Percentiles rank a stretch among this genome's conserved stretches.
Conservation (phyloP, 768 basidiomycete species). For the Inosperma sp. region DNA sequence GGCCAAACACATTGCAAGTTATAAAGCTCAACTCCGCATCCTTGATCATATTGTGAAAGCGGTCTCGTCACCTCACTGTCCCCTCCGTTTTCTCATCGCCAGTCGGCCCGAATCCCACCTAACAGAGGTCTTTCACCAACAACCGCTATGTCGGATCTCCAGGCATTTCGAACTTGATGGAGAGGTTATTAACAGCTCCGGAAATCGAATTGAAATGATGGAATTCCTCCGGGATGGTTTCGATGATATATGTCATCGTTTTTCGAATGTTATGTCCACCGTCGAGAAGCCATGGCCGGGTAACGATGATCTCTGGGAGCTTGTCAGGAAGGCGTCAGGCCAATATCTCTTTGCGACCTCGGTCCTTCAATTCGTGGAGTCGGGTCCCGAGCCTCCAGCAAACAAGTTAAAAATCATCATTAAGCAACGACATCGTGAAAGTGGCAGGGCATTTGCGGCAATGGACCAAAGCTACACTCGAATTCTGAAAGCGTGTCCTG, state of each 20-base stretch:
- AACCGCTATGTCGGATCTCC: slow-evolving; percentile 2
- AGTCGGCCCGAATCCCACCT: slow-evolving; percentile 15
- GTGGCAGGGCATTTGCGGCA: too few relatives aligned
- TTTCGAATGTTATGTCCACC: not conserved
- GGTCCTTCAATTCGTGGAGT: slow-evolving; percentile 16
- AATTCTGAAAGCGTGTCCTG: too few relatives aligned
- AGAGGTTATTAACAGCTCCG: too few relatives aligned
- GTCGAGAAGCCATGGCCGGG: not conserved
- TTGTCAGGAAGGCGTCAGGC: slow-evolving; percentile 13
- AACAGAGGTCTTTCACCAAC: not conserved
- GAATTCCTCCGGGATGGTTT: not conserved
- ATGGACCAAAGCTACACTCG: too few relatives aligned
- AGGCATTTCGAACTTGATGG: slow-evolving; percentile 10
- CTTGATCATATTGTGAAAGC: slow-evolving; percentile 1
- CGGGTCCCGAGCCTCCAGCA: too few relatives aligned
- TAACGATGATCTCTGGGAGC: not conserved
- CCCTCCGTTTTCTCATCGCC: slow-evolving; percentile 12
- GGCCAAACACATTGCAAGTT: slow-evolving; percentile 15
- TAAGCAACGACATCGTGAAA: too few relatives aligned
- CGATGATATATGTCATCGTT: slow-evolving; percentile 1
- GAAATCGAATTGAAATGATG: not conserved
- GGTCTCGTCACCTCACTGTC: not conserved
- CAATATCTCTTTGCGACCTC: slow-evolving; percentile 17
- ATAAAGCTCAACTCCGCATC: slow-evolving; percentile 9
- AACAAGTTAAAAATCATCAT: too few relatives aligned